Base-by-base conservation (phyloP, 768 basidiomycete genomes). In the Ramaria rubella region DNA sequence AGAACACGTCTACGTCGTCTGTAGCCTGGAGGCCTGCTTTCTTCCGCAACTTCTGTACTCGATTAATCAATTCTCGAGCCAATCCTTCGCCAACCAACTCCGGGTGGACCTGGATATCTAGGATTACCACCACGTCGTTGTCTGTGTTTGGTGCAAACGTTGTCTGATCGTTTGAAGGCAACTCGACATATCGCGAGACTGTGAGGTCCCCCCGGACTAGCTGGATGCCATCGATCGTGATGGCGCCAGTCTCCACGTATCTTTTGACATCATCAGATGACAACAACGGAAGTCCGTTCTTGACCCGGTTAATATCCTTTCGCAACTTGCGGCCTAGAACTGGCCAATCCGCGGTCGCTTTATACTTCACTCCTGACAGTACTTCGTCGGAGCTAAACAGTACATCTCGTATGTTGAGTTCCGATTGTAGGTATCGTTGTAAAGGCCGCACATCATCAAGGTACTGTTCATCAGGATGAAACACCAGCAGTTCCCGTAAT, bases 21-120 rank as follows among this genome's bases (percentile, higher is more conserved):
- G 93, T 94, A 19, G 95, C 87, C 70, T 94, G 92, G 61, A 98
- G 76, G 14, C 94, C 93, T 1, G 93, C 94, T 71, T 94, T 92
- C 75, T 99, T 99, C 63, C 96, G 80, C 59, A 97, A 75, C 68
- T 90, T 92, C 74, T 99, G 96, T 42, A 97, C 86, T 53, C 94
- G 86, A 62, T 94, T 95, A 60, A 88, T 87, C 61, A 97, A 70
- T 70, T 95, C 91, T 44, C 96, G 82, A 45, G 90, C 86, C 24
- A 94, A 77, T 77, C 91, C 94, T 74, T 97, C 90, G 50, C 82
- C 77, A 69, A 86, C 82, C 43, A 98, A 79, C 60, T 97, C 92
- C 0, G 87, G 79, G 64, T 96, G 90, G 45, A 87, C 79, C 68
- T 87, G 83, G 54, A 92, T 82, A 70, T 99, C 96, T 38, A 99